Evolutionary conservation across 495 filamentous ascomycete genomes (phyloP).

Genomic region (Talaromyces adpressus): DNA sequence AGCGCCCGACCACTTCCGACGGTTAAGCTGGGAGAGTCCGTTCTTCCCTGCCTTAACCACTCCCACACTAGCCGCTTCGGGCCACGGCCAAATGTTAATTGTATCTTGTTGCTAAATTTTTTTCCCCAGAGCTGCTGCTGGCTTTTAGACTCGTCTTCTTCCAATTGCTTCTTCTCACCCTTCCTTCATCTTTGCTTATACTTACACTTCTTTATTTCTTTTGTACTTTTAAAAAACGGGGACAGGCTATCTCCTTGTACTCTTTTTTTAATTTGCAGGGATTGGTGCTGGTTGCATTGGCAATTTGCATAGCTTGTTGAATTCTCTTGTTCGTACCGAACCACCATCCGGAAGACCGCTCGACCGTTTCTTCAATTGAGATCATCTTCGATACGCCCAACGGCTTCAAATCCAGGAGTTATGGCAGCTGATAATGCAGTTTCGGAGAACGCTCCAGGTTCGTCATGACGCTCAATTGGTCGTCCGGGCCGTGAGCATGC

Average conservation of each 20-base stretch:
- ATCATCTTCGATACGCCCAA: background rate
- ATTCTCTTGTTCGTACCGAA: background rate
- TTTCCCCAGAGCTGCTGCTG: background rate
- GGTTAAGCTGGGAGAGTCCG: conserved; percentile 9
- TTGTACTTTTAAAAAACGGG: conserved; percentile 22
- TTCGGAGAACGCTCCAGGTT: conserved; percentile 3
- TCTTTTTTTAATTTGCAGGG: conserved; percentile 15
- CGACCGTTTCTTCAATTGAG: background rate
- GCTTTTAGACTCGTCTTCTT: background rate
- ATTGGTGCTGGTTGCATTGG: background rate
- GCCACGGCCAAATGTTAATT: background rate
- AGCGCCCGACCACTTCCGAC: conserved; percentile 42
- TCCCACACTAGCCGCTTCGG: background rate
- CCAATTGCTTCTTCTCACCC: conserved; percentile 4
- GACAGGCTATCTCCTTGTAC: conserved; percentile 31
- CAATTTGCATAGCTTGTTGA: conserved; percentile 27
- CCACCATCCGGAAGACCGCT: background rate
- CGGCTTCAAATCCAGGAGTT: background rate
- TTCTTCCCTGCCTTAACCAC: background rate
- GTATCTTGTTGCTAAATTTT: conserved; percentile 4
- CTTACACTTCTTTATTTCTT: conserved; percentile 12
- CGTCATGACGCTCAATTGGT: background rate
- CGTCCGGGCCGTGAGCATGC: background rate
- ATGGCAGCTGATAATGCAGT: conserved; percentile 5
- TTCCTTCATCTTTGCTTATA: background rate